Percentiles rank a stretch among this genome's conserved stretches.
These are phyloP conservation scores for Osmanthus fragrans DNA, from an alignment of 257 asterid species.

Conservation along the genomic window DNA sequence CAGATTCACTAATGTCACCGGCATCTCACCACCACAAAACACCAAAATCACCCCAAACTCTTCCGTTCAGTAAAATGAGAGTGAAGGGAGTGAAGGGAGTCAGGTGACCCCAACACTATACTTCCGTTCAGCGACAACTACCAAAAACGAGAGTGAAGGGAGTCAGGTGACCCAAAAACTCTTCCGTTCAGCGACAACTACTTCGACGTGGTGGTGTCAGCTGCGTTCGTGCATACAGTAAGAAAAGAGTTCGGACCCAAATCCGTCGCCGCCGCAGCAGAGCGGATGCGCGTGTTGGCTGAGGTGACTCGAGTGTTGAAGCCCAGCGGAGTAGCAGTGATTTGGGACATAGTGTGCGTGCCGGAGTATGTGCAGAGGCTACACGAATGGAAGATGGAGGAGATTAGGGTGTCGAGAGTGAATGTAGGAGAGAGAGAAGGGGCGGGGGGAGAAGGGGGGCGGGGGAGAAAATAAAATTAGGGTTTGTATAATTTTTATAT, in stretches of 20 bases:
- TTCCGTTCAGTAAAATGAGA: no score
- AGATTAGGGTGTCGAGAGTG: constrained; percentile 77
- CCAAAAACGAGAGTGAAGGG: no score
- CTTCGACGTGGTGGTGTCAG: constrained; percentile 97
- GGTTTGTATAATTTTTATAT: no score
- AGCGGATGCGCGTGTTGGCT: constrained; percentile 77
- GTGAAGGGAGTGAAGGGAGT: no score
- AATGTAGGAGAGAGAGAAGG: no score
- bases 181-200: constrained; percentile 76
- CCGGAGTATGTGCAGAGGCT: constrained; percentile 80
- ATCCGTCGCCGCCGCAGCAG: constrained; percentile 86
- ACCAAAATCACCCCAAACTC: no score
- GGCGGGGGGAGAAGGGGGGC: no score
- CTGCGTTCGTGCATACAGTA: constrained; percentile 81
- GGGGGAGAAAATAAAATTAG: no score
- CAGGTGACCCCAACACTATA: no score
- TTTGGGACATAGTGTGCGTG: constrained; percentile 92
- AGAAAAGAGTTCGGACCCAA: constrained; percentile 84
- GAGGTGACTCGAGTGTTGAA: constrained; percentile 87
- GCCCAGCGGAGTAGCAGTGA: constrained; percentile 78
- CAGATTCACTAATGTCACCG: no score
- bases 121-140: no score
- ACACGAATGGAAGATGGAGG: constrained; percentile 85
- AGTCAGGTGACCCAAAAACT: constrained; percentile 82
- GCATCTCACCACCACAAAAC: no score